phyloP scores from a whole-genome alignment of 805 yeast species.

The Candida oleophila region DNA sequence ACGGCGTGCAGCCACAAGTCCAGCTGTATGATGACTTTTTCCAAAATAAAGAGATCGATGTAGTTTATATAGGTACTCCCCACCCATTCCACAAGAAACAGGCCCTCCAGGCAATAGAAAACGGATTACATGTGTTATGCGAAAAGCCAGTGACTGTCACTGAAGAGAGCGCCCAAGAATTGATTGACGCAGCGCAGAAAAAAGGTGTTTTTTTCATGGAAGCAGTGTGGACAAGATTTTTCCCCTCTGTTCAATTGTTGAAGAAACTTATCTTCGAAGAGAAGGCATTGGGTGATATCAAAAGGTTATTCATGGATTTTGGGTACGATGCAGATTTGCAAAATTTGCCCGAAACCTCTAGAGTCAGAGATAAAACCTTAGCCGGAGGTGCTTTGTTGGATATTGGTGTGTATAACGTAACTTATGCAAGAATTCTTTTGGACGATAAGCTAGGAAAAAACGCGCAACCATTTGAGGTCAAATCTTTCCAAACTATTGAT shows the following conservation, averaged over 20 bases:
- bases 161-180: slow-evolving; percentile 39
- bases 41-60: slow-evolving; percentile 41
- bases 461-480: slow-evolving; percentile 22
- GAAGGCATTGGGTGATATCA: slow-evolving; percentile 45
- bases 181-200: slow-evolving; percentile 42
- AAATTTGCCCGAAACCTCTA: slow-evolving; percentile 24
- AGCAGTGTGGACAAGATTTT: slow-evolving; percentile 57
- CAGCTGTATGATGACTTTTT: slow-evolving; percentile 46
- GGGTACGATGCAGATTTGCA: slow-evolving; percentile 34
- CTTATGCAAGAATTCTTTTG: slow-evolving; percentile 42
- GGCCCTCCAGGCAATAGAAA: slow-evolving; percentile 39
- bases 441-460: slow-evolving; percentile 31
- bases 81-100: slow-evolving; percentile 51
- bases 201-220: slow-evolving; percentile 53
- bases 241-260: slow-evolving; percentile 43
- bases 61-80: slow-evolving; percentile 56
- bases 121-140: slow-evolving; percentile 51
- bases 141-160: slow-evolving; percentile 58
- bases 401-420: slow-evolving; percentile 52
- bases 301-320: slow-evolving; percentile 44
- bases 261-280: slow-evolving; percentile 37
- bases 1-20: slow-evolving; percentile 23
- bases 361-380: slow-evolving; percentile 43
- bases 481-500: slow-evolving; percentile 35
- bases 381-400: slow-evolving; percentile 62